These are phyloP conservation scores for Cercospora canescens DNA, from an alignment of 2,329 filamentous ascomycete species.

Conservation along the genomic window DNA sequence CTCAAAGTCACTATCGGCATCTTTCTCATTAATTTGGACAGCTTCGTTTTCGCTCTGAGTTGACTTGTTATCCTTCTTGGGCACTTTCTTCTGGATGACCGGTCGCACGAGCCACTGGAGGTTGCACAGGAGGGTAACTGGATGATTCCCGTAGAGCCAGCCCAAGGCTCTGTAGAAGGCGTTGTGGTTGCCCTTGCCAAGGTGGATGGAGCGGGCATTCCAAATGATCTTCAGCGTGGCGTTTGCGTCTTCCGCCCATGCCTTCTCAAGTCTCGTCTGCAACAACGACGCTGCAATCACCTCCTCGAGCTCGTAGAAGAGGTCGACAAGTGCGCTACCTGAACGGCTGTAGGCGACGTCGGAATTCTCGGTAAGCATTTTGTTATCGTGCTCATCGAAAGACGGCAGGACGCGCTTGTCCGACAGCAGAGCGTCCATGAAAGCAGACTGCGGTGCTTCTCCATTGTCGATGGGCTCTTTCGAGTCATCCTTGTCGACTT, in stretches of 20 bases:
- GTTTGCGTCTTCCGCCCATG: conserved; percentile 53
- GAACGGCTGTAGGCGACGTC: conserved; percentile 54
- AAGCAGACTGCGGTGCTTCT: conserved; percentile 11
- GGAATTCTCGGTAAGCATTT: conserved; percentile 55
- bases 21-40: conserved; percentile 44
- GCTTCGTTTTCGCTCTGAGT: conserved; percentile 34
- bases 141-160: conserved; percentile 59
- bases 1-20: conserved; percentile 27
- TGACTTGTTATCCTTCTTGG: conserved; percentile 38
- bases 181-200: conserved; percentile 54
- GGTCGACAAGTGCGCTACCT: conserved; percentile 50
- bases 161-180: conserved; percentile 48
- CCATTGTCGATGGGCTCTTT: background rate
- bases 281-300: conserved; percentile 41
- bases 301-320: conserved; percentile 56
- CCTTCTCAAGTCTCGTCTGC: conserved; percentile 44
- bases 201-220: conserved; percentile 61
- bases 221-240: conserved; percentile 61
- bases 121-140: conserved; percentile 55
- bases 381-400: conserved; percentile 32
- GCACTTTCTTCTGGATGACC: conserved; percentile 56
- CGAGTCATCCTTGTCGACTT: background rate
- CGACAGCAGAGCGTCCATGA: conserved; percentile 24
- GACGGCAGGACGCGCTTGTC: conserved; percentile 19
- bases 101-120: conserved; percentile 58